These are phyloP conservation scores for Chlorella vulgaris DNA, from an alignment of 139 green algal genomes.

Conservation along the genomic window DNA sequence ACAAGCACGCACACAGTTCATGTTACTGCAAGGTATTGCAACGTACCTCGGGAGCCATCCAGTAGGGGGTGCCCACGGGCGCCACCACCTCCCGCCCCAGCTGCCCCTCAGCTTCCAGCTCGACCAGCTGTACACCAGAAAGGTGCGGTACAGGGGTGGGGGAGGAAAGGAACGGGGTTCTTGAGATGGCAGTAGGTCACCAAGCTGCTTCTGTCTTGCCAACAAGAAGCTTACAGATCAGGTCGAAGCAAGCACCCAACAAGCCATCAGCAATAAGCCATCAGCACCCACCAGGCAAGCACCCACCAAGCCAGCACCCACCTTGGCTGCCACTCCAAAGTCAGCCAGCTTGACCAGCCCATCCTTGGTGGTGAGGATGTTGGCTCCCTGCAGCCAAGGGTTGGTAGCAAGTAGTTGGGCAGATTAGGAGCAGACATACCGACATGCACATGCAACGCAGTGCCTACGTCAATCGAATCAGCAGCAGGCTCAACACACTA, in stretches of 20 bases:
- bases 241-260: too few species aligned
- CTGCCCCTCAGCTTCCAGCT: slow-evolving; percentile 57
- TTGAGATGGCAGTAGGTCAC: neutral
- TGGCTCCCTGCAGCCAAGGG: too few species aligned
- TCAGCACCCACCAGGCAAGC: neutral
- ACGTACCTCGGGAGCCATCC: slow-evolving; percentile 93
- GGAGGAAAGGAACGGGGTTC: neutral
- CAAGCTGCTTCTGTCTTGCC: neutral
- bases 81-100: slow-evolving; percentile 42
- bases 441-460: too few species aligned
- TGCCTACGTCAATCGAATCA: too few species aligned
- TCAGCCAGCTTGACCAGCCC: slow-evolving; percentile 97
- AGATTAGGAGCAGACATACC: too few species aligned
- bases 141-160: neutral
- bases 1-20: too few species aligned
- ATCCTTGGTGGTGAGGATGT: slow-evolving; percentile 94
- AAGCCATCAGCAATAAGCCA: neutral
- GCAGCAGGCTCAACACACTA: too few species aligned
- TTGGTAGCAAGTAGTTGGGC: too few species aligned
- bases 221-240: neutral
- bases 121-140: neutral
- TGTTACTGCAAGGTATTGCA: too few species aligned
- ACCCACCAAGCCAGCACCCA: slow-evolving; percentile 36
- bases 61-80: slow-evolving; percentile 92
- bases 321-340: slow-evolving; percentile 95